Percentiles rank a stretch among this genome's conserved stretches.
phyloP scores from a whole-genome alignment of 2,329 filamentous ascomycete genomes.

The Huntiella abstrusa region DNA sequence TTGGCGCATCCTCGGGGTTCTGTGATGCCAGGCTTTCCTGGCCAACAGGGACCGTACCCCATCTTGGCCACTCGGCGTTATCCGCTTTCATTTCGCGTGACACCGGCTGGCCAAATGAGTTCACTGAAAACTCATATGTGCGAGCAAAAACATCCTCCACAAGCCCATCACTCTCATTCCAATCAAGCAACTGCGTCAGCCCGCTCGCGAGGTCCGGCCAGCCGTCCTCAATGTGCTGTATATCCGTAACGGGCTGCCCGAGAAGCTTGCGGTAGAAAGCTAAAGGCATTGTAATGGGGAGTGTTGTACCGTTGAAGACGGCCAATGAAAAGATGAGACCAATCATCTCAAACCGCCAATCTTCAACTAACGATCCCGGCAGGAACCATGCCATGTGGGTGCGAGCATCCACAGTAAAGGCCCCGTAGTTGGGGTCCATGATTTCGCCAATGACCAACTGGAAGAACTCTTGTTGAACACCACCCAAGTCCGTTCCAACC shows the following conservation, averaged over 20 bases:
- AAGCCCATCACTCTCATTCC: conserved; percentile 54
- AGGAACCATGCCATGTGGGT: conserved; percentile 79
- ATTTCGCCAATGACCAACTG: conserved; percentile 64
- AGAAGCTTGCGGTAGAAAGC: conserved; percentile 70
- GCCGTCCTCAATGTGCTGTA: conserved; percentile 66
- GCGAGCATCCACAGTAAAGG: conserved; percentile 59
- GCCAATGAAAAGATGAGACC: conserved; percentile 79
- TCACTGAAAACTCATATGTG: conserved; percentile 68
- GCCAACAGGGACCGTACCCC: conserved; percentile 12
- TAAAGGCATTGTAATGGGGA: conserved; percentile 75
- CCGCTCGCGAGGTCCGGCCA: conserved; percentile 71
- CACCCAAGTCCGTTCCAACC: conserved; percentile 80
- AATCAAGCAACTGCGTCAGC: conserved; percentile 53
- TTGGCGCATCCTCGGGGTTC: conserved; percentile 36
- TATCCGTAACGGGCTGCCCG: conserved; percentile 44
- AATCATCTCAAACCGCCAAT: conserved; percentile 80
- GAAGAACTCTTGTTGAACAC: conserved; percentile 95
- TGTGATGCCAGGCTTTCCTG: conserved; percentile 17
- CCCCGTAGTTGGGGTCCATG: conserved; percentile 57
- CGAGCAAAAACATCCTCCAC: conserved; percentile 68
- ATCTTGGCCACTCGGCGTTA: conserved; percentile 19
- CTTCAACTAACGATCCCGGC: conserved; percentile 59
- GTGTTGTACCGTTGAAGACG: conserved; percentile 78
- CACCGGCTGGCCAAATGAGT: conserved; percentile 36
- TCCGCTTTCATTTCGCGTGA: conserved; percentile 35